A percentile compares a stretch with the other conserved stretches of the same genome.
phyloP scores from a whole-genome alignment of 345 rosid species.

The Arabis alpina region DNA sequence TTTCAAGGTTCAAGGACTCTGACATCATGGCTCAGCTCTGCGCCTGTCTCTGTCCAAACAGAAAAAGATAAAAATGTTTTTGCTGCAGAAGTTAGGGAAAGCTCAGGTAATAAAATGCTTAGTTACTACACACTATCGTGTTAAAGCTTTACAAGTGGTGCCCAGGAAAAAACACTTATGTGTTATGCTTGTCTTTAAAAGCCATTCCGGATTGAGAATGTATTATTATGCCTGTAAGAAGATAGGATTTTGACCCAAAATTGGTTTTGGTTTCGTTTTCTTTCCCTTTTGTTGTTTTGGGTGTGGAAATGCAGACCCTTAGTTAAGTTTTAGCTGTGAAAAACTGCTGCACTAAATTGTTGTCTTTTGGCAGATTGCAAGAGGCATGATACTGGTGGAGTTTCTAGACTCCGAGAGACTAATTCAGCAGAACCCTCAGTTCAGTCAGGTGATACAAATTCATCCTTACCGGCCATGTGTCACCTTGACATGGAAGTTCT shows the following conservation, averaged over 20 bases:
- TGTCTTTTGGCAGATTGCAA: slow-evolving; percentile 51
- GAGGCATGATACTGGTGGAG: slow-evolving; percentile 39
- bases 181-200: neutral
- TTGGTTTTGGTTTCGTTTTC: slow-evolving; percentile 16
- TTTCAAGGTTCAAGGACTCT: slow-evolving; percentile 47
- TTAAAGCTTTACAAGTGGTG: slow-evolving; percentile 5
- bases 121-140: neutral
- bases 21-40: slow-evolving; percentile 75
- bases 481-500: slow-evolving; percentile 83
- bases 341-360: slow-evolving; percentile 8
- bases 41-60: slow-evolving; percentile 45
- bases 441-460: slow-evolving; percentile 43
- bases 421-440: slow-evolving; percentile 43
- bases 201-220: neutral
- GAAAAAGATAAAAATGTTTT: slow-evolving; percentile 37
- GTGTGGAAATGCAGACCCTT: neutral
- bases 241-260: neutral
- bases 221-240: neutral
- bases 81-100: slow-evolving; percentile 38
- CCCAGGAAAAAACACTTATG: neutral
- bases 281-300: neutral
- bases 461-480: slow-evolving; percentile 64
- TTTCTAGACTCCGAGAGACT: slow-evolving; percentile 39
- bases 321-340: slow-evolving; percentile 13
- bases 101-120: slow-evolving; percentile 49